Evolutionary conservation across 225 moss, liverwort and hornwort genomes (phyloP).

Genomic region (Sphagnum contortum): DNA sequence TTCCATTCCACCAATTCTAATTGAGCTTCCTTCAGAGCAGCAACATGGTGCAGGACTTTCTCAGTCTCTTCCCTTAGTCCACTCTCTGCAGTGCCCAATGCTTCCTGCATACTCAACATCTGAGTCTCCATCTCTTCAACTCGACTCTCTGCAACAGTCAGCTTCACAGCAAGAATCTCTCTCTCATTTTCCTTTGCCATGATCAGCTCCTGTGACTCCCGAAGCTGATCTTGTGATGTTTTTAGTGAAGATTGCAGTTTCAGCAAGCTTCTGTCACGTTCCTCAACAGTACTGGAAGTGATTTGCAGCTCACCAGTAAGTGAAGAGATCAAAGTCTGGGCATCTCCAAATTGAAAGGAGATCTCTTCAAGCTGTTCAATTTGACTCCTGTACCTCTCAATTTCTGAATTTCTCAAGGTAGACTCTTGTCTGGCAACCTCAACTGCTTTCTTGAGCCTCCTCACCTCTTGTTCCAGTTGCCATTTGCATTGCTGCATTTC

Average conservation of each 20-base stretch:
- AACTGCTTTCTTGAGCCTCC: conserved; percentile 20
- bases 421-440: conserved; percentile 14
- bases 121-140: conserved; percentile 28
- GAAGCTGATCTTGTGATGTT: conserved; percentile 23
- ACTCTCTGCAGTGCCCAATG: conserved; percentile 25
- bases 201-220: conserved; percentile 14
- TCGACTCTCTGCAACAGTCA: conserved; percentile 30
- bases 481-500: conserved; percentile 29
- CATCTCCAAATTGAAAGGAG: conserved; percentile 29
- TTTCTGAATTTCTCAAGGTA: conserved; percentile 21
- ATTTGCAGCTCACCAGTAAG: conserved; percentile 33
- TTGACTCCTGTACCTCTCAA: conserved; percentile 17
- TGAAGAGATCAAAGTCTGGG: conserved; percentile 22
- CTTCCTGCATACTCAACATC: conserved; percentile 23
- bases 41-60: conserved; percentile 29
- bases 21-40: conserved; percentile 28
- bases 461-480: conserved; percentile 29
- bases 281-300: conserved; percentile 20
- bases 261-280: conserved; percentile 28
- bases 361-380: conserved; percentile 23
- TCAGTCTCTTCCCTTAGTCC: conserved; percentile 35
- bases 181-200: conserved; percentile 28
- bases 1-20: conserved; percentile 35
- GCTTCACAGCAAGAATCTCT: conserved; percentile 27
- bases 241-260: conserved; percentile 32